phyloP scores from a whole-genome alignment of 495 filamentous ascomycete species.

The Aspergillus leporis region DNA sequence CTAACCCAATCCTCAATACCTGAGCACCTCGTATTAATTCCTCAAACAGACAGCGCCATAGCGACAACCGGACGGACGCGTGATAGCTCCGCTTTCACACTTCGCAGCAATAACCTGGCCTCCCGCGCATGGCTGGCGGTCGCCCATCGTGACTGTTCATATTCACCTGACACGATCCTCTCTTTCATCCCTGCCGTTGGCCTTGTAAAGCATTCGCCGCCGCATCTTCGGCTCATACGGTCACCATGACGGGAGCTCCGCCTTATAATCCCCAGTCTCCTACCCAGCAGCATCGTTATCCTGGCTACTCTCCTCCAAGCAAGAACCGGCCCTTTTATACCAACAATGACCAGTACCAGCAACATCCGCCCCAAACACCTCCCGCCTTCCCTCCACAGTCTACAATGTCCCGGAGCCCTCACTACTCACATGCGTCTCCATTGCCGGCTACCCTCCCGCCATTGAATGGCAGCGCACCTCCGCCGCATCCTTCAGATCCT shows the following conservation, averaged over 20 bases:
- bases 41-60: constrained; percentile 16
- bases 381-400: constrained; percentile 55
- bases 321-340: constrained; percentile 54
- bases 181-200: constrained; percentile 2
- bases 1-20: constrained; percentile 7
- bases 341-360: constrained; percentile 59
- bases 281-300: constrained; percentile 42
- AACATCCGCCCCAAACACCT: constrained; percentile 54
- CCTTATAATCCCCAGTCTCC: constrained; percentile 48
- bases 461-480: constrained; percentile 52
- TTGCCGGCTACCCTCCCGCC: constrained; percentile 51
- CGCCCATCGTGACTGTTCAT: constrained; percentile 16
- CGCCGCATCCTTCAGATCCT: constrained; percentile 43
- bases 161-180: constrained; percentile 10
- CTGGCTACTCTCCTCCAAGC: constrained; percentile 43
- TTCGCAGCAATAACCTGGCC: constrained; percentile 1
- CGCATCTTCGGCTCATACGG: constrained; percentile 38
- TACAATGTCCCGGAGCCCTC: constrained; percentile 47
- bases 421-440: constrained; percentile 50
- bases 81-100: constrained; percentile 11
- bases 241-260: constrained; percentile 52
- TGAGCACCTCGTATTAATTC: constrained; percentile 18
- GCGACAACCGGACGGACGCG: constrained; percentile 19
- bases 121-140: constrained; percentile 22
- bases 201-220: constrained; percentile 14